Base-by-base conservation (phyloP, 306 rosid genomes). In the Hylodesmum podocarpum region DNA sequence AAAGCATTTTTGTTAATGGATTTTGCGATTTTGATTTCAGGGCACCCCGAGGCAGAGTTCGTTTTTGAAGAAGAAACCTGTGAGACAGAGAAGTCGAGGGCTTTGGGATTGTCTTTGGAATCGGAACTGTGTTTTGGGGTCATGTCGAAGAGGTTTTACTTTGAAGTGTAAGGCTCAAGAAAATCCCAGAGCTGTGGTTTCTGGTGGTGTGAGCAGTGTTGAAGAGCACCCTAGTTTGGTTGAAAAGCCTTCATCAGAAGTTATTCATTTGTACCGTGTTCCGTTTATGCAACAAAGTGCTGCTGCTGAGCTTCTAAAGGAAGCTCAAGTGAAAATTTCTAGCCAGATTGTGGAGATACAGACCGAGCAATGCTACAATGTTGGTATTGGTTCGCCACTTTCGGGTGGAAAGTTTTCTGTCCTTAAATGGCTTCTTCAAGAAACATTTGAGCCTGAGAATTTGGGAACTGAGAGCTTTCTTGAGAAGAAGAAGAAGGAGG, bases 391-490 rank as follows among this genome's bases (percentile, higher is more conserved):
- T 59, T 84, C 89, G 0, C 76, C 69, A 31, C 89, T 93, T 68
- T 83, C 93, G 3, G 70, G 70, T 40, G 70, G 49, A 28, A 89
- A 91, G 83, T 27, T 91, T 70, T 61, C 78, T 0, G 91, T 89
- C 28, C 93, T 93, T 39, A 83, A 64, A 81, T 93, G 98, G 98
- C 93, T 93, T 76, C 97, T 91, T 53, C 90, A 81, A 77, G 97
- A 93, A 83, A 91, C 98, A 22, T 94, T 87, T 71, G 98, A 89
- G 82, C 98, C 96, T 0, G 94, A 90, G 76, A 88, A 91, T 83
- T 70, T 94, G 76, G 96, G 92, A 51, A 66, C 57, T 3, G 92
- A 86, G 79, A 94, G 97, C 84, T 89, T 93, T 87, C 96, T 93
- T 69, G 88, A 84, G 82, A 88, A 91, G 85, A 93, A 80, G 79